These are phyloP conservation scores for Sporothrix humicola DNA, from an alignment of 2,329 filamentous ascomycete genomes.

Conservation along the genomic window DNA sequence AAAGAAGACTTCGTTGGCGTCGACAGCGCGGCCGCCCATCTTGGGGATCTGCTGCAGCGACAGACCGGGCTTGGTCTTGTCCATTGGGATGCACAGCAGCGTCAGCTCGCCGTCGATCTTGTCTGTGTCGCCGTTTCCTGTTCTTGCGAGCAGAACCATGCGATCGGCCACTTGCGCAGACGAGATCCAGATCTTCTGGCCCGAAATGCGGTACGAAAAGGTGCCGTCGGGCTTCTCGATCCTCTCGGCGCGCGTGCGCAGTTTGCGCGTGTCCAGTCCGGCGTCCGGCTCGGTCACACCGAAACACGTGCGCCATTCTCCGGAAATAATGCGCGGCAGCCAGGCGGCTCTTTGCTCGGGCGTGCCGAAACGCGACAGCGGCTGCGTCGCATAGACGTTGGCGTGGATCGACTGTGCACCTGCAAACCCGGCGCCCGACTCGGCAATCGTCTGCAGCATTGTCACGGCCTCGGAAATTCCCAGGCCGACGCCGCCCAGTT, in stretches of 20 bases:
- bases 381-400: constrained; percentile 77
- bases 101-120: constrained; percentile 67
- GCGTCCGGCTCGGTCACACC: constrained; percentile 85
- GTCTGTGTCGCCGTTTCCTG: constrained; percentile 42
- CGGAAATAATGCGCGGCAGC: constrained; percentile 73
- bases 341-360: constrained; percentile 66
- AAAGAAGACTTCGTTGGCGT: constrained; percentile 89
- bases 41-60: constrained; percentile 77
- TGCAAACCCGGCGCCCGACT: constrained; percentile 77
- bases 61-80: constrained; percentile 63
- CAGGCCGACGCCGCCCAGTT: constrained; percentile 74
- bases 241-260: constrained; percentile 68
- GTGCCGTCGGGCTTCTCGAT: constrained; percentile 49
- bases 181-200: constrained; percentile 90
- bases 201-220: constrained; percentile 68
- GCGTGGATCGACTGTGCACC: constrained; percentile 67
- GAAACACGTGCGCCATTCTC: constrained; percentile 75
- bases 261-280: constrained; percentile 75
- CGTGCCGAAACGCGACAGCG: constrained; percentile 74
- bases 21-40: constrained; percentile 82
- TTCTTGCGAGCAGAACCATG: constrained; percentile 83
- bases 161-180: constrained; percentile 81
- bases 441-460: constrained; percentile 84
- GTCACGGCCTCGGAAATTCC: constrained; percentile 83
- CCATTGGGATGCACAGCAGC: constrained; percentile 79